These are phyloP conservation scores for Tetracladium marchalianum DNA, from an alignment of 495 filamentous ascomycete genomes.

Conservation along the genomic window DNA sequence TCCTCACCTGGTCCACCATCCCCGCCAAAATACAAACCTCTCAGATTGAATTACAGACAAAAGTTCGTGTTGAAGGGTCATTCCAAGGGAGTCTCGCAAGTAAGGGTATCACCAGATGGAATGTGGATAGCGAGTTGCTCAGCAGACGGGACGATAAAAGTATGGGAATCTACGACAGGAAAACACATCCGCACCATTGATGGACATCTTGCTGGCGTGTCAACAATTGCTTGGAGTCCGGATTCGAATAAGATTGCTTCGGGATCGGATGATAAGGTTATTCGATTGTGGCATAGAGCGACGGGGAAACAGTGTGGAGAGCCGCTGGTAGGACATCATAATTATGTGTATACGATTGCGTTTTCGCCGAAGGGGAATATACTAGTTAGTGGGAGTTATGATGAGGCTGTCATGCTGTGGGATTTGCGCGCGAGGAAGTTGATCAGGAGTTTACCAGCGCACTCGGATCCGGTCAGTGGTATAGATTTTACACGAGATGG, in stretches of 20 bases:
- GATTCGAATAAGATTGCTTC: constrained; percentile 79
- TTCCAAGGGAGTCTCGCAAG: constrained; percentile 66
- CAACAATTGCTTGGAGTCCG: constrained; percentile 82
- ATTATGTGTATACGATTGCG: constrained; percentile 86
- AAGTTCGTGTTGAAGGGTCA: constrained; percentile 66
- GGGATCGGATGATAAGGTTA: constrained; percentile 92
- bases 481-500: constrained; percentile 91
- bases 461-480: constrained; percentile 87
- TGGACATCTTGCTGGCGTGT: constrained; percentile 86
- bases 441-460: constrained; percentile 87
- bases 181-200: constrained; percentile 77
- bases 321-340: constrained; percentile 80
- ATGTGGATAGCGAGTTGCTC: constrained; percentile 83
- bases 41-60: constrained; percentile 44
- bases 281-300: constrained; percentile 80
- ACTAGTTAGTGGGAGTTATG: constrained; percentile 86
- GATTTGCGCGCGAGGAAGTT: constrained; percentile 75
- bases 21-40: constrained; percentile 19
- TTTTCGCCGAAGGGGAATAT: constrained; percentile 97
- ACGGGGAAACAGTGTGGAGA: constrained; percentile 46
- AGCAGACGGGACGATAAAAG: constrained; percentile 78
- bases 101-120: constrained; percentile 84
- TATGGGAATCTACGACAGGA: constrained; percentile 78
- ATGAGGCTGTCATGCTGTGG: constrained; percentile 95
- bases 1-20: constrained; percentile 7